phyloP scores from a whole-genome alignment of 2,329 filamentous ascomycete genomes.

The Mycocentrospora acerina region DNA sequence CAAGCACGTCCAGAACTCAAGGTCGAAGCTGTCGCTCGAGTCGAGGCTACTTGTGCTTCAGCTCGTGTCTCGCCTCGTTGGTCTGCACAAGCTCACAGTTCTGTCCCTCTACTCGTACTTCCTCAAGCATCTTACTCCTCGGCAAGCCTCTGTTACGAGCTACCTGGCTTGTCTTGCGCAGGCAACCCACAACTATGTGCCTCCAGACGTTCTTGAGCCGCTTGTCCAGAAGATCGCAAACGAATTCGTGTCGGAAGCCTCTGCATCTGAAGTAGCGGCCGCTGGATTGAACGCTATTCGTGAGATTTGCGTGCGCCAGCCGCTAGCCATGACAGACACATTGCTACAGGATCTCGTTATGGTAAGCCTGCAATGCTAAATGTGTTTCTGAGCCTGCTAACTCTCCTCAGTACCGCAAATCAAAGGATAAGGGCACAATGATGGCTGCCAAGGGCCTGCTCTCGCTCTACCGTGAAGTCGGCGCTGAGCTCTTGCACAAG shows the following conservation, averaged over 20 bases:
- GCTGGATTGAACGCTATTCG: conserved; percentile 93
- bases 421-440: conserved; percentile 98
- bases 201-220: conserved; percentile 88
- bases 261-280: conserved; percentile 84
- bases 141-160: conserved; percentile 86
- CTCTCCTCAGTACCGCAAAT: conserved; percentile 70
- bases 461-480: conserved; percentile 87
- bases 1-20: conserved; percentile 86
- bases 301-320: conserved; percentile 89
- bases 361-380: conserved; percentile 18
- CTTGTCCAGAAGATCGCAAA: conserved; percentile 94
- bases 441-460: conserved; percentile 95
- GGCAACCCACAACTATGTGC: conserved; percentile 85
- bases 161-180: conserved; percentile 92
- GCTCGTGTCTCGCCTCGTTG: conserved; percentile 85
- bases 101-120: conserved; percentile 95
- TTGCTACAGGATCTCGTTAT: conserved; percentile 94
- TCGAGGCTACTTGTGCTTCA: conserved; percentile 89
- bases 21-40: conserved; percentile 81
- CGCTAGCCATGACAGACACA: conserved; percentile 93
- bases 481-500: conserved; percentile 84
- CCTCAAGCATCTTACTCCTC: conserved; percentile 82
- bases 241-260: conserved; percentile 95
- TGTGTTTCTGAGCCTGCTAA: conserved; percentile 3
- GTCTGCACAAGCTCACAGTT: conserved; percentile 87